Percentiles rank a stretch among this genome's conserved stretches.
These are phyloP conservation scores for Kodamaea derodonti DNA, from an alignment of 1,139 yeast genomes.

Conservation along the genomic window DNA sequence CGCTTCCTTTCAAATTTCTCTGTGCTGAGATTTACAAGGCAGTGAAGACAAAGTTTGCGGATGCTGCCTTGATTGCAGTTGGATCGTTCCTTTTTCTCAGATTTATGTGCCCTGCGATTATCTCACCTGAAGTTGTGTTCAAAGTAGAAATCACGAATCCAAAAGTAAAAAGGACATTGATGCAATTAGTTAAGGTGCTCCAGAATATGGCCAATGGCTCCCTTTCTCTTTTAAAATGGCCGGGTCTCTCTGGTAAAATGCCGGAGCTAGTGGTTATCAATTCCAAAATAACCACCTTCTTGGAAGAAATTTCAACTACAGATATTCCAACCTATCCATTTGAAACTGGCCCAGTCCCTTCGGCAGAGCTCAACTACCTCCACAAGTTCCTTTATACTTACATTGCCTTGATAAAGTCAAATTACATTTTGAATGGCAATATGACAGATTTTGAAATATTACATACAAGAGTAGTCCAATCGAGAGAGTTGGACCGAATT, in stretches of 20 bases:
- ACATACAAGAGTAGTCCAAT: slow-evolving; percentile 24
- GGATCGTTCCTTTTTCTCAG: slow-evolving; percentile 87
- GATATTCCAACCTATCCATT: slow-evolving; percentile 27
- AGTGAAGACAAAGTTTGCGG: slow-evolving; percentile 65
- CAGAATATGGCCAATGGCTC: slow-evolving; percentile 89
- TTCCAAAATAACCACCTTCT: slow-evolving; percentile 43
- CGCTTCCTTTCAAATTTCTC: slow-evolving; percentile 69
- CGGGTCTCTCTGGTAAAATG: slow-evolving; percentile 40
- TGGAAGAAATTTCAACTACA: slow-evolving; percentile 21
- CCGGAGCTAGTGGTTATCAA: slow-evolving; percentile 45
- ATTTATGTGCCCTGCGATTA: slow-evolving; percentile 87
- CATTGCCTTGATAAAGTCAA: slow-evolving; percentile 50
- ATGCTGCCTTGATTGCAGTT: slow-evolving; percentile 65
- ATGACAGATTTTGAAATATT: slow-evolving; percentile 18
- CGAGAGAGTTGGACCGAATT: slow-evolving; percentile 26
- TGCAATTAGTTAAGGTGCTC: slow-evolving; percentile 78
- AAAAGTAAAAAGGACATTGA: slow-evolving; percentile 65
- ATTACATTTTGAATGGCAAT: slow-evolving; percentile 26
- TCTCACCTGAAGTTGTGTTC: slow-evolving; percentile 72
- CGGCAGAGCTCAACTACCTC: slow-evolving; percentile 53
- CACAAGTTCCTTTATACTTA: slow-evolving; percentile 66
- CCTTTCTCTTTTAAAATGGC: slow-evolving; percentile 56
- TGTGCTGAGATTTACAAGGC: slow-evolving; percentile 68
- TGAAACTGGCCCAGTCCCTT: slow-evolving; percentile 19
- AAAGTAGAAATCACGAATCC: slow-evolving; percentile 44